phyloP scores from a whole-genome alignment of 139 green algal genomes.

The Limnomonas spitsbergensis region DNA sequence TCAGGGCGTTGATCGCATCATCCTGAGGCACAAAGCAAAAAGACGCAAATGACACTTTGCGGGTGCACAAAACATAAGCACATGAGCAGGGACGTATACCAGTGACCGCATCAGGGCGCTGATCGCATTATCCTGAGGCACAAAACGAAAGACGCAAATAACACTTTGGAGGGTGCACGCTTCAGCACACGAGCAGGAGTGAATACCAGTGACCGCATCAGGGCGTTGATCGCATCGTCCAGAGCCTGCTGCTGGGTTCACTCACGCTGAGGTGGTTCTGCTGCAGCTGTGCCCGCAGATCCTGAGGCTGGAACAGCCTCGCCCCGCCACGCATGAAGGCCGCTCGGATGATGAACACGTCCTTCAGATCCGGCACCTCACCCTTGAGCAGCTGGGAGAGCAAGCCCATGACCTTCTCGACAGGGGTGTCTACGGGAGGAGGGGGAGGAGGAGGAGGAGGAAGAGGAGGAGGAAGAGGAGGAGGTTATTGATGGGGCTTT shows the following conservation, averaged over 20 bases:
- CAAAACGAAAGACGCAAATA: background rate
- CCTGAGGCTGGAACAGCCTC: background rate
- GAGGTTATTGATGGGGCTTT: no score
- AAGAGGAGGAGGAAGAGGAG: no score
- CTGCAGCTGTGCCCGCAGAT: background rate
- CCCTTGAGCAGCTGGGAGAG: background rate
- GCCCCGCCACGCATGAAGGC: background rate
- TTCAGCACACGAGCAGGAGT: background rate
- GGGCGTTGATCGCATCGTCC: background rate
- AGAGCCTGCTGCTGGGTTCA: no score
- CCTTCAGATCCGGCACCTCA: background rate
- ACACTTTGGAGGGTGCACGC: background rate
- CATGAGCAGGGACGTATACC: no score
- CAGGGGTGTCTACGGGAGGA: background rate
- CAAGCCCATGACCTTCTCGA: background rate
- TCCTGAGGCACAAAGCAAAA: background rate
- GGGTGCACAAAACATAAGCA: background rate
- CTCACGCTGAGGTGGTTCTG: no score
- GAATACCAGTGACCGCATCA: background rate
- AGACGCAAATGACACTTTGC: background rate
- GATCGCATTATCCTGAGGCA: background rate
- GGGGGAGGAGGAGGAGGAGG: no score
- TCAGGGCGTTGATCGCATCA: background rate
- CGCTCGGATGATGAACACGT: background rate
- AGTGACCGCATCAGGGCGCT: background rate